Conservation (phyloP, 495 filamentous ascomycete species). For the Neurospora sp. region DNA sequence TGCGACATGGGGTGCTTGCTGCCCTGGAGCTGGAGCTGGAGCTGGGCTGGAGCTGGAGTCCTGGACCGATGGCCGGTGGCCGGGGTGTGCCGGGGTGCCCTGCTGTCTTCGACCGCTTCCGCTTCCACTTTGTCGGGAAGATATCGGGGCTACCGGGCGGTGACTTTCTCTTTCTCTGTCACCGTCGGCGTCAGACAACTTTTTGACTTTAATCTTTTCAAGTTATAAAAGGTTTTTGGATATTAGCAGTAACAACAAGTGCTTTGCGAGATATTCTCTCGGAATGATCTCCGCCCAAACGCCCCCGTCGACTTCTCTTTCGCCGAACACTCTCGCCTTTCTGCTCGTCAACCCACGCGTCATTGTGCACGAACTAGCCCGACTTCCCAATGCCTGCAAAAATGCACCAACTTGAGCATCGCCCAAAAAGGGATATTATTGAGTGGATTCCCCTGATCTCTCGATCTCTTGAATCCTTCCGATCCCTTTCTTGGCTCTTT, state of each 20-base stretch:
- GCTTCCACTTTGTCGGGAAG: neutral
- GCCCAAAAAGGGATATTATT: neutral
- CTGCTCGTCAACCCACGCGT: neutral
- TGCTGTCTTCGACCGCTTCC: neutral
- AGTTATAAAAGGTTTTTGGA: neutral
- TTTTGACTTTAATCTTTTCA: neutral
- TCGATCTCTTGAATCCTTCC: neutral
- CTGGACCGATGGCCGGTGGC: neutral
- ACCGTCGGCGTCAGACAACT: neutral
- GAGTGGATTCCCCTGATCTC: neutral
- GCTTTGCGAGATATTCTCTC: neutral
- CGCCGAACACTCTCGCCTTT: neutral
- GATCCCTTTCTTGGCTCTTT: neutral
- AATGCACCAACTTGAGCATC: neutral
- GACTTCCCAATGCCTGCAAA: neutral
- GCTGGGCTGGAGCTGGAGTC: neutral
- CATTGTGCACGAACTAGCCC: neutral
- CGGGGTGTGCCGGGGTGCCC: neutral
- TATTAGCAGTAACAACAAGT: neutral
- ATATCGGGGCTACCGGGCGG: neutral
- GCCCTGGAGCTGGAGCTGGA: neutral
- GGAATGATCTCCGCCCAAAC: neutral
- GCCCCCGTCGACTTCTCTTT: neutral
- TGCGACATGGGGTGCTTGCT: neutral
- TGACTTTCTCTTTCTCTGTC: neutral